Base-by-base conservation (phyloP, 768 basidiomycete genomes). In the Hemileccinum impolitum region DNA sequence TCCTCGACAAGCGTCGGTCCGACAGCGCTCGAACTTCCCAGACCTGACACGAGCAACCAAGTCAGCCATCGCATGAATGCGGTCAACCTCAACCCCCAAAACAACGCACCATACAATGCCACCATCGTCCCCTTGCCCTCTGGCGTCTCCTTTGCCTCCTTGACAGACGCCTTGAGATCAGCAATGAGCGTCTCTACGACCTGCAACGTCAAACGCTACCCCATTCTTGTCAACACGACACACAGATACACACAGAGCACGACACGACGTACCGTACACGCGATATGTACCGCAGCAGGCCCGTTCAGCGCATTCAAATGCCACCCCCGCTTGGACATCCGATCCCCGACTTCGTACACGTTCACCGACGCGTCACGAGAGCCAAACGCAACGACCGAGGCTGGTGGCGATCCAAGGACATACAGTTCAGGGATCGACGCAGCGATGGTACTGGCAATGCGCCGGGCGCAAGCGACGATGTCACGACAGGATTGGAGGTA, bases 341-440 rank as follows among this genome's bases (percentile, higher is more conserved):
- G 75, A 69, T 96, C 95, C 1, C 95, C 95, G 0, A 99, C 86
- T 59, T 90, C 90, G 48, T 91, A 75, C n/a, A 88, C 79, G 61
- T 88, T 85, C 37, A 68, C 50, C 11, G 50, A 50, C 6, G 73
- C 74, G 60, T 81, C 76, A 45, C 72, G 76, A 40, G 88, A 79
- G 9, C 72, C 87, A 60, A 98, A 96, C 0, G 94, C 95, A 13
- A 99, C 83, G 45, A 95, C 90, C 3, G 91, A 92, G 2, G 90
- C 88, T 0, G 85, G 83, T 0, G 95, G 95, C 39, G 90, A 83
- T 4, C 95, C 96, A 3, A 99, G 80, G 28, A 98, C 71, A 64
- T 89, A 88, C 10, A 99, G 75, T 61, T 94, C 91, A 0, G 88
- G 84, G 39, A 95, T 84, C 43, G 83, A 79, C 2, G 72, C 59